Base-by-base conservation (phyloP, 139 green algal genomes). In the Limnomonas spitsbergensis region DNA sequence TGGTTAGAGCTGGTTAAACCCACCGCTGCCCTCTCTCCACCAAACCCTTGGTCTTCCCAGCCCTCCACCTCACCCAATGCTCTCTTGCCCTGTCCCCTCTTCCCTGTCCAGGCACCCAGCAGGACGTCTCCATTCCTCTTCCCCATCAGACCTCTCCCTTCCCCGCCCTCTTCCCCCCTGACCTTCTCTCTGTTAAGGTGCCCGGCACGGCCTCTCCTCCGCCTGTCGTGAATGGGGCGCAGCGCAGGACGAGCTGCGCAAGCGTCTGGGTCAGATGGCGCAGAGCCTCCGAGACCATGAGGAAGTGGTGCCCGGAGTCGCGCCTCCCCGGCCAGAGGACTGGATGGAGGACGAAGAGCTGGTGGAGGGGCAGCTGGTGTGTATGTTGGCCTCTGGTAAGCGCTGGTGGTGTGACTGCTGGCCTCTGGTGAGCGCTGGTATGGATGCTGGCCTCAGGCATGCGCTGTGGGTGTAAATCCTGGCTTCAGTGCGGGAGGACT, bases 181-280 rank as follows among this genome's bases (percentile, higher is more conserved):
- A n/a, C n/a, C n/a, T n/a, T n/a, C n/a, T n/a, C n/a, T n/a, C n/a
- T n/a, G n/a, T n/a, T n/a, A n/a, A 70, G 56, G 14, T 32, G 56
- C 56, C 29, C 56, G 6, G 56, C 56, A 70, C n/a, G 56, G 56
- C 29, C 4, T 70, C 7, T 34, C 29, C 4, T 34, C 82, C 7
- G 82, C 82, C 31, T 75, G 54, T 40, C 76, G 71, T 29, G 75
- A 80, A n/a, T 87, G 82, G 82, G 14, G 14, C 26, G 29, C 32
- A 1, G 82, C 82, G 32, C 39, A 66, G 2, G 27, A 36, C 9
- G 78, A 87, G 40, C 40, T 83, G 40, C 26, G 54, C 35, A 81
- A 83, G 56, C 78, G 78, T 1, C 35, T 84, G 54, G 69, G 77
- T 53, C 75, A 87, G 78, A 69, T 84, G 54, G 54, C 61, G 38